Base-by-base conservation (phyloP, 257 asterid genomes). In the Cinchona pubescens region DNA sequence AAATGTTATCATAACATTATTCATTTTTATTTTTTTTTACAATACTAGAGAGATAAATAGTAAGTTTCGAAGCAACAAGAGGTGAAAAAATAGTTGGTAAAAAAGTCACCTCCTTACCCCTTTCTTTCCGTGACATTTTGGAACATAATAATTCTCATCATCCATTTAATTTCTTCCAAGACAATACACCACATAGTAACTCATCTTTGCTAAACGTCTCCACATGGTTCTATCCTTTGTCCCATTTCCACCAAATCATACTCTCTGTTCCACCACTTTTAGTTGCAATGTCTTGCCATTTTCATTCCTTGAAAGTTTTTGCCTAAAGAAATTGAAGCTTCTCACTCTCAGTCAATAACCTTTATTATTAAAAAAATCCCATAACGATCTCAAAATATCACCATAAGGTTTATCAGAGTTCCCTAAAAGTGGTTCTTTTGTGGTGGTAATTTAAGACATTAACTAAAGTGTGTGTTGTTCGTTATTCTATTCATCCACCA, bases 91-190 rank as follows among this genome's bases (percentile, higher is more conserved):
- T 21, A 25, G 15, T 27, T 35, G 14, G 46, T 7, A 63, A 1
- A 7, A 63, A 16, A 34, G 7, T 60, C 1, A 18, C 40, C 30
- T 27, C 53, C 23, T n/a, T 37, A 23, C 75, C 27, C 13, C 35
- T 4, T 18, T 42, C 63, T 21, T n/a, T 59, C 19, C 48, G 8
- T 30, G n/a, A 3, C 32, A 21, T 37, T 23, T 53, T 34, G 65
- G 65, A 67, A 53, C 14, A 29, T 51, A 67, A 34, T 29, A 67
- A 43, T 49, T 15, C 69, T 27, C 18, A 43, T 2, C 6, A 23
- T 43, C 75, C 59, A 76, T 76, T 56, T 68, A 76, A 43, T 43
- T 30, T 16, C 48, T 71, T 29, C 14, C 43, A 48, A 3, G n/a
- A n/a, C n/a, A n/a, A n/a, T n/a, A 58, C 23, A 42, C 51, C 62